Percentiles rank a stretch among this genome's conserved stretches.
Evolutionary conservation across 108 stramenopile species (phyloP).

Genomic region (Cylindrotheca fusiformis): DNA sequence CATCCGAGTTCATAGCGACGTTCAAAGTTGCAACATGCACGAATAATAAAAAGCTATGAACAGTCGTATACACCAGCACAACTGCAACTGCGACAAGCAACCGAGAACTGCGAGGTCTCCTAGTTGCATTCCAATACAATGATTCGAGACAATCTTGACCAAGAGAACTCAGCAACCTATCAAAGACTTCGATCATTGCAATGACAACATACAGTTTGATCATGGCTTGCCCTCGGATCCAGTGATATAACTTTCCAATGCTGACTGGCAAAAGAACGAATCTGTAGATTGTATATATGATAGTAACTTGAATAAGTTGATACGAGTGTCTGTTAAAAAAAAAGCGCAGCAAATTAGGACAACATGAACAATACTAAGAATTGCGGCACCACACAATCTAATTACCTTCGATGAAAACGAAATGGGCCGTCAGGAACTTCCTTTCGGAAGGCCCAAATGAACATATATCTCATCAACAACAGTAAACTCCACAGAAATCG

Average conservation of each 20-base stretch:
- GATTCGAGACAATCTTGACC: constrained; percentile 97
- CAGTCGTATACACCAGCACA: constrained; percentile 69
- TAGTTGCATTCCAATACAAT: constrained; percentile 87
- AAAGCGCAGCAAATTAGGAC: too few species aligned
- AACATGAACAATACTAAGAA: too few species aligned
- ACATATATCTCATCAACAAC: constrained; percentile 30
- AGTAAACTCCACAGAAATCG: constrained; percentile 68
- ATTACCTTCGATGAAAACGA: constrained; percentile 50
- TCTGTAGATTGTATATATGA: constrained; percentile 65
- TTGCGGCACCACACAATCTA: too few species aligned
- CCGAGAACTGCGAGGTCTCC: constrained; percentile 70
- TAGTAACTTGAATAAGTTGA: constrained; percentile 80
- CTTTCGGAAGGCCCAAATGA: constrained; percentile 7
- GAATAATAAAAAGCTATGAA: constrained; percentile 76
- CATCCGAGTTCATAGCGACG: constrained; percentile 89
- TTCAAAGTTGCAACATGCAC: constrained; percentile 85
- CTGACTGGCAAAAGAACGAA: constrained; percentile 74
- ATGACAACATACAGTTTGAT: constrained; percentile 97
- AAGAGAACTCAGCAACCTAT: constrained; percentile 90
- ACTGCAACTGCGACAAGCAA: constrained; percentile 66
- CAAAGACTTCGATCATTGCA: constrained; percentile 96
- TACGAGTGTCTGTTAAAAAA: constrained; percentile 62
- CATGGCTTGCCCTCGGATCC: constrained; percentile 96
- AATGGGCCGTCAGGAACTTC: constrained; percentile 17
- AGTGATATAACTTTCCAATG: constrained; percentile 94